Conservation (phyloP, 2,329 filamentous ascomycete species). For the Chalaropsis ovoidea region DNA sequence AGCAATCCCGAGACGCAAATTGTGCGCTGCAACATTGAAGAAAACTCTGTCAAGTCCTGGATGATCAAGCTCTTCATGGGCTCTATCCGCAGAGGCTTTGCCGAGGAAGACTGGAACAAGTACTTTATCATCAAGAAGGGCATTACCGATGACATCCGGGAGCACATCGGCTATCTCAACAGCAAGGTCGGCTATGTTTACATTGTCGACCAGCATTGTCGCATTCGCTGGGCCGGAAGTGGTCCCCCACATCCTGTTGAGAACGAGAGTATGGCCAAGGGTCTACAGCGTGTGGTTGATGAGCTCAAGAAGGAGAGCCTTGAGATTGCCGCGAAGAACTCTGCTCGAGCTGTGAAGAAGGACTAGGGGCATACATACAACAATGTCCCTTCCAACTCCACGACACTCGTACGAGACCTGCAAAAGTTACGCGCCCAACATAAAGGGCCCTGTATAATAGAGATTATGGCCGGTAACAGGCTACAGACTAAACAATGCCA, state of each 20-base stretch:
- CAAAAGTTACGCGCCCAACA: background rate
- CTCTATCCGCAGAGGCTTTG: conserved; percentile 41
- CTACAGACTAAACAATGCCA: background rate
- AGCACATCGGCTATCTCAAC: conserved; percentile 65
- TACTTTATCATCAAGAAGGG: conserved; percentile 54
- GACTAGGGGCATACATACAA: background rate
- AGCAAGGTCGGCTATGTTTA: conserved; percentile 90
- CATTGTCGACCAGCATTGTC: conserved; percentile 74
- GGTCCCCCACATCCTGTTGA: conserved; percentile 57
- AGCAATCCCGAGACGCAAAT: conserved; percentile 54
- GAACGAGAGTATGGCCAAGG: conserved; percentile 54
- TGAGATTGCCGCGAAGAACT: conserved; percentile 29
- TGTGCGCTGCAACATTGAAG: conserved; percentile 81
- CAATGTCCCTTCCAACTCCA: conserved; percentile 19
- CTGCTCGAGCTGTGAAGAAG: background rate
- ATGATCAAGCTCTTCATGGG: conserved; percentile 49
- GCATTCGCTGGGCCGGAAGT: conserved; percentile 89
- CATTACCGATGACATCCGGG: conserved; percentile 50
- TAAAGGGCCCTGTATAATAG: conserved; percentile 7
- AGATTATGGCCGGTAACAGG: background rate
- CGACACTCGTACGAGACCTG: conserved; percentile 17
- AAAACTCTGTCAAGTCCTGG: conserved; percentile 59
- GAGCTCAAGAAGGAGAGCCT: conserved; percentile 41
- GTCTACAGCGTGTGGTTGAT: conserved; percentile 51
- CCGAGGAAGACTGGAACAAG: conserved; percentile 45